These are phyloP conservation scores for Crassisporium funariophilum DNA, from an alignment of 768 basidiomycete genomes.

Conservation along the genomic window DNA sequence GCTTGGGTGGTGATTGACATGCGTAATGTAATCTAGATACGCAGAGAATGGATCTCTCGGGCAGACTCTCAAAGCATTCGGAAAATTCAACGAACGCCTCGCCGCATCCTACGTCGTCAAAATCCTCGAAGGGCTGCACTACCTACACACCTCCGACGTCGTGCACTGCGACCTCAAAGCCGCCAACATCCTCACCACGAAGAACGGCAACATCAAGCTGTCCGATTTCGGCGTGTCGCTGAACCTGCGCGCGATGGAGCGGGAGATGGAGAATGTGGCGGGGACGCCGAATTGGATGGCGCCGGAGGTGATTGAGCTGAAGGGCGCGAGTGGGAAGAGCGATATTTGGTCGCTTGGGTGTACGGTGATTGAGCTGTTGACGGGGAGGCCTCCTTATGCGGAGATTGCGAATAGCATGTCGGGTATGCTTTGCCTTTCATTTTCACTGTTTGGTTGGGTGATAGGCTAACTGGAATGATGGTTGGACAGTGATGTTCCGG, in stretches of 20 bases:
- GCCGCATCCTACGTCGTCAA: slow-evolving; percentile 94
- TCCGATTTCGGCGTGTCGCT: slow-evolving; percentile 98
- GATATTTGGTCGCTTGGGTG: slow-evolving; percentile 97
- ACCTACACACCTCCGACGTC: slow-evolving; percentile 86
- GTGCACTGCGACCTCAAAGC: slow-evolving; percentile 99
- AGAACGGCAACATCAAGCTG: slow-evolving; percentile 96
- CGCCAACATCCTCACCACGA: slow-evolving; percentile 98
- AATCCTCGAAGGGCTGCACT: slow-evolving; percentile 94
- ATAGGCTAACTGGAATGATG: slow-evolving; percentile 7
- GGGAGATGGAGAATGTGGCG: slow-evolving; percentile 81
- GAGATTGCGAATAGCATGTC: slow-evolving; percentile 91
- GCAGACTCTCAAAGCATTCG: slow-evolving; percentile 91
- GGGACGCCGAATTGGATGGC: slow-evolving; percentile 99
- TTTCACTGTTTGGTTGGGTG: slow-evolving; percentile 9
- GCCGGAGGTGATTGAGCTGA: slow-evolving; percentile 94
- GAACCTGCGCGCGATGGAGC: slow-evolving; percentile 88
- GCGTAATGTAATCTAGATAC: slow-evolving; percentile 61
- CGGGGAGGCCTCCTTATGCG: slow-evolving; percentile 89
- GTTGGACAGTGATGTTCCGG: slow-evolving; percentile 84
- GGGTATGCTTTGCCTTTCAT: slow-evolving; percentile 50
- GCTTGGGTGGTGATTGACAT: slow-evolving; percentile 5
- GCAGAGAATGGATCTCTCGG: slow-evolving; percentile 96
- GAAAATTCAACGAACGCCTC: slow-evolving; percentile 88
- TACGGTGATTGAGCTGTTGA: slow-evolving; percentile 92
- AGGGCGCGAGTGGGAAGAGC: slow-evolving; percentile 89